Base-by-base conservation (phyloP, 805 yeast genomes). In the Yarrowia sp. region DNA sequence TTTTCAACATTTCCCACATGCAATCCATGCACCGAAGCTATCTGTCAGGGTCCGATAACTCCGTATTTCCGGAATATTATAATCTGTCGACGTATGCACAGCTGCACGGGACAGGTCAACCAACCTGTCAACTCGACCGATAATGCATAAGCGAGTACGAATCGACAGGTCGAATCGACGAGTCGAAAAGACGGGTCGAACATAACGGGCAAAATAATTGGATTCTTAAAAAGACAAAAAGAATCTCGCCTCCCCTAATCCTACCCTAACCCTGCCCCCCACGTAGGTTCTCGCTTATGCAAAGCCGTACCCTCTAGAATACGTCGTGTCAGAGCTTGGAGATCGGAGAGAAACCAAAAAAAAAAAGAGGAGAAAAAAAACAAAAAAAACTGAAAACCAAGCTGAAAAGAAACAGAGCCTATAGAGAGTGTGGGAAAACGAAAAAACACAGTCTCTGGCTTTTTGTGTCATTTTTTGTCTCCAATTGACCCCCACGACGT, bases 221-320 rank as follows among this genome's bases (percentile, higher is more conserved):
- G n/a, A n/a, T n/a, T n/a, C n/a, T n/a, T n/a, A n/a, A n/a, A 32
- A 32, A 32, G 10, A 35, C 11, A 35, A 35, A 35, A 11, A 16
- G 17, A 35, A 35, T 16, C 12, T 1, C 19, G 5, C 19, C 1
- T 9, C 30, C 30, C 12, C 4, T 3, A n/a, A n/a, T 5, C 30
- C 2, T n/a, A 0, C 12, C 19, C 32, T 22, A 5, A 43, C 30
- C 32, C 49, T 9, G 1, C 19, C 12, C 49, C 19, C 38, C 38
- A 48, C 38, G 54, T 48, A 48, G 54, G 54, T 48, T 48, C 38
- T 49, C 56, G 56, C 41, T 51, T 22, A 51, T 51, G 58, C 58
- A 51, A 51, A 51, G 58, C 58, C 58, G 58, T 51, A 51, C 58
- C 58, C 16, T 51, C 40, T 51, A 33, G 58, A 51, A 51, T 51